Evolutionary conservation across 2,329 filamentous ascomycete species (phyloP).

Genomic region (Aspergillus sclerotialis): DNA sequence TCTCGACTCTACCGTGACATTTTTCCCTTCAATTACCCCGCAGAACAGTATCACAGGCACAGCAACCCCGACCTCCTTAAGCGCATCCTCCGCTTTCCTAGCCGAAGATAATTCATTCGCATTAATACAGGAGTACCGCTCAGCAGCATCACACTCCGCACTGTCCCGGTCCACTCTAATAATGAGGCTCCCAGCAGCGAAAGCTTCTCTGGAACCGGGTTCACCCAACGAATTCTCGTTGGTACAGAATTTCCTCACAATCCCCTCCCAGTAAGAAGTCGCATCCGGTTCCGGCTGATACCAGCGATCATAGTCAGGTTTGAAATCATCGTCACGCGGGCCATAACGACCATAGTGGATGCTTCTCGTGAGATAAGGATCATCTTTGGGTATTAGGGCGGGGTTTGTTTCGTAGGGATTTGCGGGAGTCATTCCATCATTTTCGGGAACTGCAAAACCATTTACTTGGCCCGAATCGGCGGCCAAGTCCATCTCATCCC

Average conservation of each 20-base stretch:
- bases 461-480: slow-evolving; percentile 15
- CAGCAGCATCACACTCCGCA: slow-evolving; percentile 18
- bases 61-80: slow-evolving; percentile 25
- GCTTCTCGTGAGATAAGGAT: slow-evolving; percentile 26
- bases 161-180: slow-evolving; percentile 28
- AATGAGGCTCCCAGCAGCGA: slow-evolving; percentile 29
- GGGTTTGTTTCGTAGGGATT: slow-evolving; percentile 31
- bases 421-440: slow-evolving; percentile 6
- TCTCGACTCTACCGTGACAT: slow-evolving; percentile 33
- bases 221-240: slow-evolving; percentile 25
- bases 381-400: slow-evolving; percentile 23
- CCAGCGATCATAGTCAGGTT: slow-evolving; percentile 26
- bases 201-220: slow-evolving; percentile 24
- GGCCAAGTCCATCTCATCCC: slow-evolving; percentile 13
- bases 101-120: slow-evolving; percentile 31
- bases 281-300: slow-evolving; percentile 22
- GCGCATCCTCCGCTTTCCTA: slow-evolving; percentile 25
- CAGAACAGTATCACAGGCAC: slow-evolving; percentile 33
- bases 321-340: slow-evolving; percentile 28
- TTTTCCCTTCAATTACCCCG: slow-evolving; percentile 30
- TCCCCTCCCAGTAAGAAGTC: slow-evolving; percentile 28
- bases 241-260: slow-evolving; percentile 24
- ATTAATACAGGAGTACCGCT: slow-evolving; percentile 27
- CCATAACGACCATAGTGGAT: slow-evolving; percentile 29
- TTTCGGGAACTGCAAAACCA: slow-evolving; percentile 9